Conservation (phyloP, 2,329 filamentous ascomycete species). For the Colletotrichum gloeosporioides region DNA sequence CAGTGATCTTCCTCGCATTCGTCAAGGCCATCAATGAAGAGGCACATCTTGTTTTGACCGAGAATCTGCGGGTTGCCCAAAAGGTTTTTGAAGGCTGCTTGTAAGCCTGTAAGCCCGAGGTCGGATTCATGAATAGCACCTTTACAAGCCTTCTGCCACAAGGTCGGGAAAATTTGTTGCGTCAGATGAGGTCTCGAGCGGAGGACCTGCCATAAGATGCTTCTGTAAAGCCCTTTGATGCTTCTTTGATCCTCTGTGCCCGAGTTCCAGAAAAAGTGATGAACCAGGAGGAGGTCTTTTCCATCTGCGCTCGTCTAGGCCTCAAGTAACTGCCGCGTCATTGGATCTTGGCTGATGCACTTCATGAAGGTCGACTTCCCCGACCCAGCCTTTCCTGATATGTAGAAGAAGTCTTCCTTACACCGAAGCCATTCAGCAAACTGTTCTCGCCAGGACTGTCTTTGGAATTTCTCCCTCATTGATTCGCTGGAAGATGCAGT, state of each 20-base stretch:
- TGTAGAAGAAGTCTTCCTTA: background rate
- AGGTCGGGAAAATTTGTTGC: background rate
- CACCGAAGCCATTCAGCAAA: background rate
- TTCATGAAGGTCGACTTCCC: background rate
- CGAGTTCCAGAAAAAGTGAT: background rate
- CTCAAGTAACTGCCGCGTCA: background rate
- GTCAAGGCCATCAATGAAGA: constrained; percentile 31
- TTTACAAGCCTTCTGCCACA: background rate
- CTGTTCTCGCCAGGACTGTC: background rate
- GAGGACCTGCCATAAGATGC: background rate
- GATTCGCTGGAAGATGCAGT: background rate
- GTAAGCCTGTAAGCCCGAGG: constrained; percentile 14
- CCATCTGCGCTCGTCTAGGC: background rate
- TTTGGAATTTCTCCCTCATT: background rate
- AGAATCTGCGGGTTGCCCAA: background rate
- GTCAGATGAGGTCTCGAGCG: background rate
- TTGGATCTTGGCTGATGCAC: background rate
- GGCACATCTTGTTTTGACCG: constrained; percentile 7
- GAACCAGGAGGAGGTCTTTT: background rate
- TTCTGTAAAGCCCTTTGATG: background rate
- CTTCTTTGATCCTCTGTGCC: background rate
- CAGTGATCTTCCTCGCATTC: constrained; percentile 22
- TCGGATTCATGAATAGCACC: constrained; percentile 41
- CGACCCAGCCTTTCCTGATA: background rate
- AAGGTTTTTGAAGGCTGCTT: background rate